Conservation (phyloP, 257 asterid species). For the Mitragyna speciosa region DNA sequence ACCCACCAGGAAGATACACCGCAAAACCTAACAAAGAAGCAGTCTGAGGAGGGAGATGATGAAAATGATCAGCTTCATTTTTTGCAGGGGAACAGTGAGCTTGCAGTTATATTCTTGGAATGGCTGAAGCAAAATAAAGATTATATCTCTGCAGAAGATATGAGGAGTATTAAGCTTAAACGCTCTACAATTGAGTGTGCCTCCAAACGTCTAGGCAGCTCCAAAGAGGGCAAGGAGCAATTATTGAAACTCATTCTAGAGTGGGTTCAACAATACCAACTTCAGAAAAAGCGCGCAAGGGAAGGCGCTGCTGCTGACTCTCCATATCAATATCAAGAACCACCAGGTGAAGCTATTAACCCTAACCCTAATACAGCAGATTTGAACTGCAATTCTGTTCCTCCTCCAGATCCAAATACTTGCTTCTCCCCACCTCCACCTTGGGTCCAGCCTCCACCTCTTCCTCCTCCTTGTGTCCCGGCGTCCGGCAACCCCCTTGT, state of each 20-base stretch:
- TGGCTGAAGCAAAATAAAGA: conserved; percentile 87
- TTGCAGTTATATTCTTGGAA: conserved; percentile 63
- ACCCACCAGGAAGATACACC: neutral
- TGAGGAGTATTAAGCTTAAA: conserved; percentile 74
- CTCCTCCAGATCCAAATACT: conserved; percentile 13
- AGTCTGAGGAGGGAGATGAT: neutral
- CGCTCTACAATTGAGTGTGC: conserved; percentile 82
- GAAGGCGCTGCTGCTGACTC: neutral
- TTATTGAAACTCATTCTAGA: conserved; percentile 68
- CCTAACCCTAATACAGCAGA: conserved; percentile 5
- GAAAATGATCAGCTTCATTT: conserved; percentile 33
- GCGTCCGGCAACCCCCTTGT: neutral
- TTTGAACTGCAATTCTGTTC: conserved; percentile 4
- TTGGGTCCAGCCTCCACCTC: conserved; percentile 37
- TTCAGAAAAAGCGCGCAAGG: conserved; percentile 51
- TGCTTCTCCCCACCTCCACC: conserved; percentile 26
- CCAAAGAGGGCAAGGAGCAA: conserved; percentile 71
- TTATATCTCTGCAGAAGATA: conserved; percentile 71
- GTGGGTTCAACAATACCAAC: conserved; percentile 79
- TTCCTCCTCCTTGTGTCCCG: neutral
- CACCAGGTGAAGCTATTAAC: neutral
- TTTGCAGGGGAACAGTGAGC: conserved; percentile 59
- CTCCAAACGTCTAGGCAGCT: conserved; percentile 60
- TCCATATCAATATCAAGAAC: conserved; percentile 9
- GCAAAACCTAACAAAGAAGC: neutral